Evolutionary conservation across 169 alveolate genomes (phyloP).

Genomic region (Fabrea salina): DNA sequence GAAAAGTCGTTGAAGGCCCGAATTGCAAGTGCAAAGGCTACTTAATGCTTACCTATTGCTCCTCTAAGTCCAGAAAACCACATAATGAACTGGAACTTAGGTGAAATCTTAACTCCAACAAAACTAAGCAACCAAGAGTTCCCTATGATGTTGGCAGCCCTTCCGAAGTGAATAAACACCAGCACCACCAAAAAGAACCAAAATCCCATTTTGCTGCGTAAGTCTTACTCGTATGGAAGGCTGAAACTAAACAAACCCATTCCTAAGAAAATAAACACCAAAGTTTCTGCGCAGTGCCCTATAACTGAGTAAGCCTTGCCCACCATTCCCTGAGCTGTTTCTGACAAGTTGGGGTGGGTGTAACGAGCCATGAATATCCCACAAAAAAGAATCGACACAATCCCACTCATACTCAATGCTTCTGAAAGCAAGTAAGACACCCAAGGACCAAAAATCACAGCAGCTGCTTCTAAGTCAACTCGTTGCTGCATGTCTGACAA

Average conservation of each 20-base stretch:
- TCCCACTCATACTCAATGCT: slow-evolving; percentile 56
- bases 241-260: slow-evolving; percentile 62
- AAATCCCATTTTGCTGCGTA: not conserved
- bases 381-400: slow-evolving; percentile 70
- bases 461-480: slow-evolving; percentile 58
- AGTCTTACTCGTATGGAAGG: slow-evolving; percentile 44
- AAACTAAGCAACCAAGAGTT: too few relatives aligned
- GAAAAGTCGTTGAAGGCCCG: slow-evolving; percentile 30
- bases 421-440: slow-evolving; percentile 68
- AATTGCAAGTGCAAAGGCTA: slow-evolving; percentile 55
- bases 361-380: slow-evolving; percentile 75
- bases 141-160: not conserved
- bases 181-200: not conserved
- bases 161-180: not conserved
- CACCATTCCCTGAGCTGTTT: slow-evolving; percentile 43
- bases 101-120: slow-evolving; percentile 27
- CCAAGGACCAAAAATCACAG: slow-evolving; percentile 76
- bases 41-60: too few relatives aligned
- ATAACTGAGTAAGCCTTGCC: slow-evolving; percentile 53
- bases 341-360: slow-evolving; percentile 68
- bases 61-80: slow-evolving; percentile 51
- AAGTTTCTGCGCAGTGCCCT: slow-evolving; percentile 59
- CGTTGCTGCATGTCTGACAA: not conserved
- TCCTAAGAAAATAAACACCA: slow-evolving; percentile 72
- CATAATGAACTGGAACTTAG: slow-evolving; percentile 2